Conservation (phyloP, 441 rosid species). For the Eutrema salsugineum region DNA sequence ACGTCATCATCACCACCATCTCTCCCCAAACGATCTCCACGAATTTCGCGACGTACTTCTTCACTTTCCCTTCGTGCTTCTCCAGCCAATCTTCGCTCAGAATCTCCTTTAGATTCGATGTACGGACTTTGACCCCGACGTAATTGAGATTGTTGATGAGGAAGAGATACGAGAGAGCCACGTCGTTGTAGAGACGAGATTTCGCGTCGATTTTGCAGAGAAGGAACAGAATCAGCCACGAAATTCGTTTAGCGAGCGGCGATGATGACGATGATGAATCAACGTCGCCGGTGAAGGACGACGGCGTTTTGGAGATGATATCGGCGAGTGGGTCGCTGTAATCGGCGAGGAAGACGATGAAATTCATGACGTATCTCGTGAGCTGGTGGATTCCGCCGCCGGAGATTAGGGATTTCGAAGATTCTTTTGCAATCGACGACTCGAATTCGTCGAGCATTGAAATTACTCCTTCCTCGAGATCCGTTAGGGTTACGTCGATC, state of each 20-base stretch:
- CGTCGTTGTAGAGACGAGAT: constrained; percentile 60
- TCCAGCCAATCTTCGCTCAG: constrained; percentile 63
- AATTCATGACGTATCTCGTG: constrained; percentile 81
- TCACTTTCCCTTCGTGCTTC: constrained; percentile 55
- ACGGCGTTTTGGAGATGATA: constrained; percentile 37
- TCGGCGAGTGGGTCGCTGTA: constrained; percentile 48
- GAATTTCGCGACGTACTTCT: constrained; percentile 57
- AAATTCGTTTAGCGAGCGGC: constrained; percentile 32
- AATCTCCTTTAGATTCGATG: constrained; percentile 40
- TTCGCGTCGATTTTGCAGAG: constrained; percentile 77
- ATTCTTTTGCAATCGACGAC: constrained; percentile 54
- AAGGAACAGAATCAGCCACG: constrained; percentile 70
- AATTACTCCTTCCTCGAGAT: constrained; percentile 49
- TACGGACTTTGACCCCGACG: constrained; percentile 56
- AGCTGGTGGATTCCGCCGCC: constrained; percentile 83
- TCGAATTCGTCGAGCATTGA: constrained; percentile 61
- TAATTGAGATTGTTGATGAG: constrained; percentile 78
- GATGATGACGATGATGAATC: neutral
- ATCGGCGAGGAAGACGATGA: constrained; percentile 57
- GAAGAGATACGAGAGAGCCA: constrained; percentile 69
- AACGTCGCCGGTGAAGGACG: constrained; percentile 35
- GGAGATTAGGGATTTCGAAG: constrained; percentile 39
- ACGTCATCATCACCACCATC: constrained; percentile 25
- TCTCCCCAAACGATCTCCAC: constrained; percentile 72
- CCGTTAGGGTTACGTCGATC: constrained; percentile 38